Evolutionary conservation across 2,329 filamentous ascomycete genomes (phyloP).

Genomic region (Paraconiothyrium sp.): DNA sequence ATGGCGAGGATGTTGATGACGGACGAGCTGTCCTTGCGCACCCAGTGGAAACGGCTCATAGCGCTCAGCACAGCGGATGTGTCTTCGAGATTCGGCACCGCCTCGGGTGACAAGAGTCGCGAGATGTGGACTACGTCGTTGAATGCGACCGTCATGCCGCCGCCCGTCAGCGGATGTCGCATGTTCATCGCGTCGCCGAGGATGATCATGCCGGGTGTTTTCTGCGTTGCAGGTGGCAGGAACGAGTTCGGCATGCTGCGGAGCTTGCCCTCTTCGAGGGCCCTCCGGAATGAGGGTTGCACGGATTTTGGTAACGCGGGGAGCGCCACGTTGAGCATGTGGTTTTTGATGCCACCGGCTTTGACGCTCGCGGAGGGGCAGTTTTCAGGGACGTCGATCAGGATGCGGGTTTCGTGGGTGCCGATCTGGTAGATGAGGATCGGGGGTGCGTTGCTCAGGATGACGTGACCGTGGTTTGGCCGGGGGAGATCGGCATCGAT

Average conservation of each 20-base stretch:
- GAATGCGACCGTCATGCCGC: slow-evolving; percentile 97
- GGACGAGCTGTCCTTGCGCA: slow-evolving; percentile 79
- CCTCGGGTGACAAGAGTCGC: slow-evolving; percentile 74
- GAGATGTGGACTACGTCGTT: slow-evolving; percentile 87
- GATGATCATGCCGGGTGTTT: slow-evolving; percentile 76
- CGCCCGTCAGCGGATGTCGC: slow-evolving; percentile 97
- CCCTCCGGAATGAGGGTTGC: slow-evolving; percentile 76
- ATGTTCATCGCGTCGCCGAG: slow-evolving; percentile 98
- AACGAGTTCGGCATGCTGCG: slow-evolving; percentile 97
- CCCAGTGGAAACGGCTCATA: slow-evolving; percentile 84
- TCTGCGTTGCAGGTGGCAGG: slow-evolving; percentile 81
- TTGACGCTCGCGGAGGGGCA: slow-evolving; percentile 76
- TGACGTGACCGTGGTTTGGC: slow-evolving; percentile 82
- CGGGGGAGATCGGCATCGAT: slow-evolving; percentile 84
- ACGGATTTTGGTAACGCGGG: slow-evolving; percentile 78
- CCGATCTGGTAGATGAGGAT: slow-evolving; percentile 97
- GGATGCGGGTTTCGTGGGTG: slow-evolving; percentile 87
- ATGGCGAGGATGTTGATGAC: slow-evolving; percentile 99
- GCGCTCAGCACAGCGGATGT: slow-evolving; percentile 71
- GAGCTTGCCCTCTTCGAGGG: slow-evolving; percentile 79
- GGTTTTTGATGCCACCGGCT: slow-evolving; percentile 83
- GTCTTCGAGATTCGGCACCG: slow-evolving; percentile 75
- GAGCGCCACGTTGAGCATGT: slow-evolving; percentile 81
- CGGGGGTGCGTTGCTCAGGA: slow-evolving; percentile 80
- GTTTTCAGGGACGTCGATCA: slow-evolving; percentile 86